Evolutionary conservation across 306 rosid genomes (phyloP).

Genomic region (Trichosanthes cucumerina): DNA sequence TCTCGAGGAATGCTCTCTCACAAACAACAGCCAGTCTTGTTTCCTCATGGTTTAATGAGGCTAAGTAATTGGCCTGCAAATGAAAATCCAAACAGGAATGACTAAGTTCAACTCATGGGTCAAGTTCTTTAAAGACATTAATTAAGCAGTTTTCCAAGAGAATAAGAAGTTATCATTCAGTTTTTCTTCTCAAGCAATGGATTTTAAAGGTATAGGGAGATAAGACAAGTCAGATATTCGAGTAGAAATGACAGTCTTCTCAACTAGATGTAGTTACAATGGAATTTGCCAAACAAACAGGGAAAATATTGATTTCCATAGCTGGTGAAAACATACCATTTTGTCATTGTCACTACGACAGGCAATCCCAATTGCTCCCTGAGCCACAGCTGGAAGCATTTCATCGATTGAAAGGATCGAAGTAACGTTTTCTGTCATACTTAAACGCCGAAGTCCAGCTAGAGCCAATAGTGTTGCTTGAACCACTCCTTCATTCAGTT

Average conservation of each 20-base stretch:
- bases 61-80: slow-evolving; percentile 61
- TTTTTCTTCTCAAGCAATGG: background rate
- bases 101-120: background rate
- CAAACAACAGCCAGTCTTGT: slow-evolving; percentile 72
- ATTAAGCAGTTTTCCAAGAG: too few relatives aligned
- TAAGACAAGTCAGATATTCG: background rate
- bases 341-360: slow-evolving; percentile 49
- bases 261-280: background rate
- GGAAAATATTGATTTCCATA: background rate
- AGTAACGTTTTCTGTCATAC: slow-evolving; percentile 46
- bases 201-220: background rate
- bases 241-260: background rate
- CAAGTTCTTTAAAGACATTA: background rate
- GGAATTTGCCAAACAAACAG: background rate
- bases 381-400: slow-evolving; percentile 70
- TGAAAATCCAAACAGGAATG: slow-evolving; percentile 8
- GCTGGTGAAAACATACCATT: slow-evolving; percentile 43
- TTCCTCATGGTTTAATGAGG: slow-evolving; percentile 73
- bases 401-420: slow-evolving; percentile 41
- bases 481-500: slow-evolving; percentile 78
- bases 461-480: slow-evolving; percentile 90
- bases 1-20: slow-evolving; percentile 74
- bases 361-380: slow-evolving; percentile 59
- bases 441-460: slow-evolving; percentile 85
- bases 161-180: too few relatives aligned